Percentiles rank a stretch among this genome's conserved stretches.
These are phyloP conservation scores for Mortierella sp. DNA, from an alignment of 371 early-diverging fungal genomes.

Conservation along the genomic window DNA sequence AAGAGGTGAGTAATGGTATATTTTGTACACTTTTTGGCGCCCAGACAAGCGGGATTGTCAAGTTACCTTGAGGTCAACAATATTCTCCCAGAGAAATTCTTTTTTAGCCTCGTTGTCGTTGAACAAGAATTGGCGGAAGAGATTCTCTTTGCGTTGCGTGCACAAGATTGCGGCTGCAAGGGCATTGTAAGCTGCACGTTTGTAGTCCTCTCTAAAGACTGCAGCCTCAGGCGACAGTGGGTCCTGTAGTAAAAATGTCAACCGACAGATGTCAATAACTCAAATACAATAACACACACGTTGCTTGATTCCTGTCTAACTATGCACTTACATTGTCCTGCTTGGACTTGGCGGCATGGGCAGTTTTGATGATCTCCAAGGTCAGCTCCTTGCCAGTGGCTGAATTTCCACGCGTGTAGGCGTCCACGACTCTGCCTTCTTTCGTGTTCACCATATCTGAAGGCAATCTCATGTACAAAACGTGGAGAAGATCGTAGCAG, in stretches of 20 bases:
- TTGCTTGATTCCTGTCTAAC: too few species aligned
- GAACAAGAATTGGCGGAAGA: conserved; percentile 61
- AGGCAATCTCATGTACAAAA: conserved; percentile 55
- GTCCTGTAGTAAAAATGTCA: conserved; percentile 14
- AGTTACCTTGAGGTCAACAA: conserved; percentile 58
- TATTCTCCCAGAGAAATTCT: conserved; percentile 63
- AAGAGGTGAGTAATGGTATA: not conserved
- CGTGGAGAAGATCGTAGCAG: conserved; percentile 54
- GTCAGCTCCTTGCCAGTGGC: conserved; percentile 50
- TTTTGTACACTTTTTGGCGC: too few species aligned
- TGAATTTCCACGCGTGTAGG: conserved; percentile 26
- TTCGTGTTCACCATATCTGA: conserved; percentile 54
- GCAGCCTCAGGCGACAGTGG: conserved; percentile 34
- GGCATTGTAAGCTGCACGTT: conserved; percentile 73
- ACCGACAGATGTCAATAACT: too few species aligned
- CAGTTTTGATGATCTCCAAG: conserved; percentile 45
- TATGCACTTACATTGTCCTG: conserved; percentile 29
- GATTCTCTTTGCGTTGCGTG: conserved; percentile 60
- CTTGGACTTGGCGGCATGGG: conserved; percentile 49
- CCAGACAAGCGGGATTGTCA: too few species aligned
- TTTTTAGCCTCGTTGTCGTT: conserved; percentile 55
- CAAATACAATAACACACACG: too few species aligned
- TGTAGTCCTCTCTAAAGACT: conserved; percentile 49
- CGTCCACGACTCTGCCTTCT: conserved; percentile 53
- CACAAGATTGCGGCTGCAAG: conserved; percentile 64